Evolutionary conservation across 2,329 filamentous ascomycete species (phyloP).

Genomic region (Penicillium janthinellum): DNA sequence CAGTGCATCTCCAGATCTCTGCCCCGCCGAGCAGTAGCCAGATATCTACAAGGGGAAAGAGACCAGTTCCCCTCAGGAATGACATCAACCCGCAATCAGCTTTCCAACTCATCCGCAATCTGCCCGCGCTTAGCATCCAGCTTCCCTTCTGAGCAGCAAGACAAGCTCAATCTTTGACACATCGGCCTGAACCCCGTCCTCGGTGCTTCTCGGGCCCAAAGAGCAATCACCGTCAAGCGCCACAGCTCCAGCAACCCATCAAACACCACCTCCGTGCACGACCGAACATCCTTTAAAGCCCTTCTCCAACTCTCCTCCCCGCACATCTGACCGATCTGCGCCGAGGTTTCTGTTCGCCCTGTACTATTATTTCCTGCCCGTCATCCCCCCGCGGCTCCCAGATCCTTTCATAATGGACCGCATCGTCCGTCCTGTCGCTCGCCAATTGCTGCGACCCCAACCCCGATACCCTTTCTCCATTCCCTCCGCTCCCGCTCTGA

Average conservation of each 20-base stretch:
- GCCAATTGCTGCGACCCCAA: constrained; percentile 39
- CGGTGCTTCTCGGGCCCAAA: constrained; percentile 28
- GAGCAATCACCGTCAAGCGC: constrained; percentile 26
- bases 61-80: constrained; percentile 4
- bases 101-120: neutral
- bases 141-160: constrained; percentile 19
- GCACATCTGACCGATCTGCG: constrained; percentile 19
- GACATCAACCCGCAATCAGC: constrained; percentile 9
- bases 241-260: neutral
- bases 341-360: constrained; percentile 10
- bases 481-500: constrained; percentile 34
- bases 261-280: constrained; percentile 3
- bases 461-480: constrained; percentile 40
- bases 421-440: constrained; percentile 38
- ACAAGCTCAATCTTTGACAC: constrained; percentile 4
- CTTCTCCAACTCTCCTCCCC: constrained; percentile 21
- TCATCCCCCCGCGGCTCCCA: constrained; percentile 5
- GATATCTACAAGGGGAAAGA: neutral
- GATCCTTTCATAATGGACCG: constrained; percentile 34
- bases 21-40: neutral
- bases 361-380: constrained; percentile 6
- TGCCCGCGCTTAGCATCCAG: constrained; percentile 19
- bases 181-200: constrained; percentile 19
- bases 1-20: neutral
- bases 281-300: constrained; percentile 19